Evolutionary conservation across 768 basidiomycete species (phyloP), one percentile per base, ranked within the genome.

Genomic region (Mycena pura): DNA sequence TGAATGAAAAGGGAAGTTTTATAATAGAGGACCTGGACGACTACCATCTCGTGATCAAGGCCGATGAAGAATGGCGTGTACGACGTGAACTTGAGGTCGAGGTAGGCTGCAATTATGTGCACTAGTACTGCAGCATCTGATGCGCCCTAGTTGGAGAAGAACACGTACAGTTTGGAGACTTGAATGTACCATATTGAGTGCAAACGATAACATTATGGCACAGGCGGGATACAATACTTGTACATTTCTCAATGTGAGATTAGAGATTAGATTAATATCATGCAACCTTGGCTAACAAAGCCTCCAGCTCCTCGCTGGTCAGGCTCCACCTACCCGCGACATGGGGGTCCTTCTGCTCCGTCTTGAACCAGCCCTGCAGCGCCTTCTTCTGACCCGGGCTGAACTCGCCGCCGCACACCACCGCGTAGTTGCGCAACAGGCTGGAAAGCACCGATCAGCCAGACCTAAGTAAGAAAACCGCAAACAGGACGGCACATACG

Each of bases 21-120:
- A 88, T 95, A 63, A 91, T 95, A 61, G 90, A 94, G 67, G 93
- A 95, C 68, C 73, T 95, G 24, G 93, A 95, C 70, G 91, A 93
- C 66, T 84, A 86, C 62, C 92, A 94, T 74, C 69, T 95, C 2
- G 86, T 95, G 52, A 90, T 95, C 72, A 91, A 90, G 68, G 88
- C 89, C 2, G 93, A 95, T 58, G 86, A 89, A 62, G 90, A 94
- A 71, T 90, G 87, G 66, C 77, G 86, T 24, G 89, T 95, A 6
- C 76, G 87, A 62, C 83, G 78, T 65, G 88, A 91, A 65, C 78
- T 95, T 29, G 93, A 93, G 70, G 73, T 82, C 13, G 91, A 95
- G 86, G 92, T 91, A 61, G 34, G 83, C 8, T 27, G 36, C 50
- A 38, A n/a, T 32, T 40, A 55, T 40, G 29, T 29, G 38, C 24